A percentile compares a stretch with the other conserved stretches of the same genome.
Evolutionary conservation across 345 rosid genomes (phyloP).

Genomic region (Luvunga scandens): DNA sequence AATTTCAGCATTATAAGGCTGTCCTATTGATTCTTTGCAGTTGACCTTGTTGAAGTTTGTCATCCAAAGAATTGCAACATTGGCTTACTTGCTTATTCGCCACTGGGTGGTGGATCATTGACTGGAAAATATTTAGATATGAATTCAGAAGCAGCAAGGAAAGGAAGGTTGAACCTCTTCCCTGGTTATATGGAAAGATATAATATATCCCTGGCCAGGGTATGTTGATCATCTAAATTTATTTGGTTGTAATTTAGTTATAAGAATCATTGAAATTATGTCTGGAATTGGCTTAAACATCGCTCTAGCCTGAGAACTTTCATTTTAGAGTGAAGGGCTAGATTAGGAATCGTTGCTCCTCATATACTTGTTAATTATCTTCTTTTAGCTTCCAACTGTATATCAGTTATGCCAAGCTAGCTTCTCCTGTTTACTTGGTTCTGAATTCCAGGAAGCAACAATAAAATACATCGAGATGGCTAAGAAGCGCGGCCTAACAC

Average conservation of each 20-base stretch:
- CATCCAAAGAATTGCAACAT: constrained; percentile 81
- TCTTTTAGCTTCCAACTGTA: not conserved
- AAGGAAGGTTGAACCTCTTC: constrained; percentile 74
- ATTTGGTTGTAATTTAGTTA: not conserved
- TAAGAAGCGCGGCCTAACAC: constrained; percentile 69
- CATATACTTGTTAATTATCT: not conserved
- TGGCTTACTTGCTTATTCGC: constrained; percentile 84
- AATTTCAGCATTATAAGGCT: constrained; percentile 1
- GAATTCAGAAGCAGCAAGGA: constrained; percentile 62
- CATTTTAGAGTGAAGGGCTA: not conserved
- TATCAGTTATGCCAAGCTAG: not conserved
- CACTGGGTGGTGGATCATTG: constrained; percentile 72
- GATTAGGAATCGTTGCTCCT: not conserved
- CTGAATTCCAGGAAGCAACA: constrained; percentile 66
- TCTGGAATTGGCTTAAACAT: not conserved
- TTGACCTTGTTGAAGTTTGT: constrained; percentile 89
- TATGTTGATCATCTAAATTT: constrained; percentile 22
- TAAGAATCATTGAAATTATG: not conserved
- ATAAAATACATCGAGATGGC: constrained; percentile 58
- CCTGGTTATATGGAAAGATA: constrained; percentile 94
- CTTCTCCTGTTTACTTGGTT: not conserved
- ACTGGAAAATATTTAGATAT: constrained; percentile 69
- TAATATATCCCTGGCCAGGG: constrained; percentile 61
- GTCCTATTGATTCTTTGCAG: constrained; percentile 34
- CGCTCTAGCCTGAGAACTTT: not conserved